Evolutionary conservation across 345 rosid species (phyloP).

Genomic region (Arabidopsis thaliana): TAIR10.1 NC_003071.7:15120001-15120500

Average conservation of each 20-base stretch:
- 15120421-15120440: conserved; percentile 20
- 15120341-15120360: conserved; percentile 11
- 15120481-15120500: conserved; percentile 62
- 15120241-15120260: conserved; percentile 13
- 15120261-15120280: not conserved
- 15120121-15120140: conserved; percentile 16
- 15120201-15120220: conserved; percentile 23
- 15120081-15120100: conserved; percentile 18
- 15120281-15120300: conserved; percentile 25
- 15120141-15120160: conserved; percentile 39
- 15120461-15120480: conserved; percentile 50
- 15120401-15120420: not conserved
- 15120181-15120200: conserved; percentile 26
- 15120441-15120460: conserved; percentile 26
- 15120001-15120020: conserved; percentile 9
- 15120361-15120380: conserved; percentile 22
- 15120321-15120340: not conserved
- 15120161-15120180: not conserved
- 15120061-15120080: conserved; percentile 14
- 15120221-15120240: not conserved
- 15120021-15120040: not conserved
- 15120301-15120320: not conserved
- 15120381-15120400: not conserved
- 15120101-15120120: conserved; percentile 6
- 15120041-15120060: not conserved